These are phyloP conservation scores for Fraxinus americana DNA, from an alignment of 257 asterid genomes.

Conservation along the genomic window DNA sequence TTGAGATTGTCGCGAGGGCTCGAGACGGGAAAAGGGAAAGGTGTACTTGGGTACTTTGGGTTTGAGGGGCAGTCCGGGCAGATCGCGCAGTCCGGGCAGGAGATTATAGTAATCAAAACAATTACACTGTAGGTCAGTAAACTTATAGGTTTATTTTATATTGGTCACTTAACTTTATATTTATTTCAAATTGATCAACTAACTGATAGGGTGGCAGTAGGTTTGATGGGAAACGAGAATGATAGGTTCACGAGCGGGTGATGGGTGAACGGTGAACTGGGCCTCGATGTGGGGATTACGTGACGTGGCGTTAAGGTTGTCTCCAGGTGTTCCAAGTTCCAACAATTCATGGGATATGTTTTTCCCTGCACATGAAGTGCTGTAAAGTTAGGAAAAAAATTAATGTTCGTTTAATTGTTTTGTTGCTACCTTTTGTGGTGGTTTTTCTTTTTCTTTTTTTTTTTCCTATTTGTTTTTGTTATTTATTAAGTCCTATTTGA, in stretches of 20 bases:
- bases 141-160: not conserved
- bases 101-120: conserved; percentile 20
- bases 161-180: not conserved
- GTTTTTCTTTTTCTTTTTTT: too few relatives aligned
- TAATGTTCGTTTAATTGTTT: not conserved
- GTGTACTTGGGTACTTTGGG: conserved; percentile 15
- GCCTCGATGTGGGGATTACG: not conserved
- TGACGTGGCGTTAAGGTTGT: conserved; percentile 7
- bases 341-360: not conserved
- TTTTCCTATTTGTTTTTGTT: too few relatives aligned
- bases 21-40: conserved; percentile 28
- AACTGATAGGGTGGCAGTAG: not conserved
- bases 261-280: not conserved
- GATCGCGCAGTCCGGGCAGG: conserved; percentile 16
- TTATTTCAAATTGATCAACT: not conserved
- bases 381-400: not conserved
- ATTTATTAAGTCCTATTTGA: too few relatives aligned
- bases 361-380: not conserved
- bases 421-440: too few relatives aligned
- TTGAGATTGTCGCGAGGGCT: conserved; percentile 30
- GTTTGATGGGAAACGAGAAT: not conserved
- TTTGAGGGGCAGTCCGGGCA: conserved; percentile 23
- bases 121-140: not conserved
- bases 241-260: not conserved
- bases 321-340: not conserved